Evolutionary conservation across 257 asterid genomes (phyloP), one percentile per base, ranked within the genome.

Genomic region (Capsicum chinense): DNA sequence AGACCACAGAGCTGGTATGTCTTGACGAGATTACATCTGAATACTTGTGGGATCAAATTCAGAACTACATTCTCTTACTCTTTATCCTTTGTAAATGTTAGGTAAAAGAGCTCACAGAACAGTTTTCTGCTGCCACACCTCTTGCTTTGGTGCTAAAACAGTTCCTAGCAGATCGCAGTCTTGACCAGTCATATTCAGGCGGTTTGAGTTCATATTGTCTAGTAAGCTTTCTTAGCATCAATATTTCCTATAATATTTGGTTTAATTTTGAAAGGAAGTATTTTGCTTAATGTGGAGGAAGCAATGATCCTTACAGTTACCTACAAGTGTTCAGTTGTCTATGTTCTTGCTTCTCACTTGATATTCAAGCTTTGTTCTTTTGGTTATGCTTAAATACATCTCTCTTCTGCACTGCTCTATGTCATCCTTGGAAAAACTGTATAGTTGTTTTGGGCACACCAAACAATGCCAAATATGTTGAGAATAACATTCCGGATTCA

Each of bases 161-260:
- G 91, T 97, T 97, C 91, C 87, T 97, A 92, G 98, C 99, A 9
- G 99, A 97, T 85, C 99, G 99, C 86, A 90, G 97, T 86, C 89
- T 97, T 90, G 98, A 95, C 89, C 99, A 95, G 86, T 95, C 99
- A 78, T 97, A 97, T 87, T 97, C 99, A 26, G 99, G 99, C 80
- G 99, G 99, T 86, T 92, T 97, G 84, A 97, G 97, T 90, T 95
- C 99, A 44, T 93, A 97, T 88, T 97, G 97, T 85, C 92, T 97
- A 89, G 99, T 97, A 88, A 93, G 94, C 81, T 78, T 89, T 81
- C 86, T 83, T 81, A 67, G 79, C 76, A 19, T 26, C 56, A 21
- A 13, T 71, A 21, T 73, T 21, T 78, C 35, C 16, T 17, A 8
- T 56, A 58, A 47, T 47, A 1, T 48, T 37, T 56, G 0, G 44